phyloP scores from a whole-genome alignment of 208 protist genomes.

The Leishmania gerbilli region DNA sequence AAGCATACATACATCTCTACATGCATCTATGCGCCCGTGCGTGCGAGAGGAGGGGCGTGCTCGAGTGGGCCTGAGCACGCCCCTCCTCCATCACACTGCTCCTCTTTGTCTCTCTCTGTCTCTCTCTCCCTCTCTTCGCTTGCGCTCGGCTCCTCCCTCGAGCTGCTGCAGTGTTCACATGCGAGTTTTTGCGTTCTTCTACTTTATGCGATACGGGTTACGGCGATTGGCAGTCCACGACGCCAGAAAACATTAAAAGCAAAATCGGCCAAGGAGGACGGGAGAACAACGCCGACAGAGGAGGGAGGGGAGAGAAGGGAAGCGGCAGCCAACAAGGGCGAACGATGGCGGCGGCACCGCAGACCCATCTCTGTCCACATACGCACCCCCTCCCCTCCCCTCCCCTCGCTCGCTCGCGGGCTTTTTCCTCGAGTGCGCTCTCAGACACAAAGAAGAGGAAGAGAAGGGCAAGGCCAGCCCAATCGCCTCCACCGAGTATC shows the following conservation, averaged over 20 bases:
- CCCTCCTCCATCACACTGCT: too few relatives aligned
- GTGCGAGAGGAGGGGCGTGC: neutral
- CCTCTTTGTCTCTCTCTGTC: neutral
- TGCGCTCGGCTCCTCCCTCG: neutral
- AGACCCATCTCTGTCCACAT: neutral
- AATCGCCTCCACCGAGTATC: neutral
- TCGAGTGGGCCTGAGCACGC: neutral
- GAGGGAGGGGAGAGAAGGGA: neutral
- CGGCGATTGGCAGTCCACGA: neutral
- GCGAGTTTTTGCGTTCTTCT: too few relatives aligned
- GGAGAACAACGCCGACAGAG: neutral
- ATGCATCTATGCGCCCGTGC: neutral
- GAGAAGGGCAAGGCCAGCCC: neutral
- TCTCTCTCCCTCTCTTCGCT: neutral
- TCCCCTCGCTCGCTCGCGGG: neutral
- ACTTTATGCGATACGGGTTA: too few relatives aligned
- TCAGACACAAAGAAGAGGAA: neutral
- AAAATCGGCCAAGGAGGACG: too few relatives aligned
- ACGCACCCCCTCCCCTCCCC: neutral
- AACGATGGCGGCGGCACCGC: neutral
- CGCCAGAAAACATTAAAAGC: neutral
- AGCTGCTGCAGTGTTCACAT: neutral
- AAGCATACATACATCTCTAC: neutral
- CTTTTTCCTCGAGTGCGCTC: neutral
- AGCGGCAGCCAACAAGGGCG: neutral